Evolutionary conservation across 176 grass and related monocot genomes (phyloP).

Genomic region (Musa acuminata): DNA sequence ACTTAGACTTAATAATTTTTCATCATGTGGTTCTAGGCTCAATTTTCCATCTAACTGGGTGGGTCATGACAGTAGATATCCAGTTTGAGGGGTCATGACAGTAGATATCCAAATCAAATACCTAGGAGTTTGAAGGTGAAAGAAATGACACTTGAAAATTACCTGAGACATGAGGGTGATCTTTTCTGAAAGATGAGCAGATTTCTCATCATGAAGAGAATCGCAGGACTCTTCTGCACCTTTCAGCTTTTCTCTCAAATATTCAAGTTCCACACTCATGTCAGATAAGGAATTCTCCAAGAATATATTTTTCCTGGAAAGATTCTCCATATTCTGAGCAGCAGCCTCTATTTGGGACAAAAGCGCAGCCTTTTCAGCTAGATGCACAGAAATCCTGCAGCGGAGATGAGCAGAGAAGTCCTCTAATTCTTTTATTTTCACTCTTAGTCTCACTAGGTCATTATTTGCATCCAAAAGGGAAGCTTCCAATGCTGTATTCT

Average conservation of each 20-base stretch:
- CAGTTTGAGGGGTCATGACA: neutral
- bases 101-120: neutral
- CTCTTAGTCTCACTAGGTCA: slow-evolving; percentile 50
- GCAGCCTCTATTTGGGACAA: slow-evolving; percentile 42
- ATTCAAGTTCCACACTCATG: slow-evolving; percentile 53
- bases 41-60: neutral
- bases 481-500: slow-evolving; percentile 55
- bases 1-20: too few species aligned
- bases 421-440: slow-evolving; percentile 50
- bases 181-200: slow-evolving; percentile 53
- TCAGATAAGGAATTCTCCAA: slow-evolving; percentile 74
- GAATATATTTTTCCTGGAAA: slow-evolving; percentile 60
- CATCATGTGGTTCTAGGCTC: neutral
- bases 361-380: slow-evolving; percentile 50
- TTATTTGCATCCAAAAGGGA: slow-evolving; percentile 42
- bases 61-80: neutral
- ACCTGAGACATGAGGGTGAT: slow-evolving; percentile 58
- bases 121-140: neutral
- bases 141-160: neutral
- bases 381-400: slow-evolving; percentile 44
- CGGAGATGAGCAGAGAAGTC: slow-evolving; percentile 53
- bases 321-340: slow-evolving; percentile 66
- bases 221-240: slow-evolving; percentile 47
- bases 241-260: slow-evolving; percentile 58
- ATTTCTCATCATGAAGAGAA: slow-evolving; percentile 51